Evolutionary conservation across 192 early-diverging fungal species (phyloP).

Genomic region (Linnemannia elongata): DNA sequence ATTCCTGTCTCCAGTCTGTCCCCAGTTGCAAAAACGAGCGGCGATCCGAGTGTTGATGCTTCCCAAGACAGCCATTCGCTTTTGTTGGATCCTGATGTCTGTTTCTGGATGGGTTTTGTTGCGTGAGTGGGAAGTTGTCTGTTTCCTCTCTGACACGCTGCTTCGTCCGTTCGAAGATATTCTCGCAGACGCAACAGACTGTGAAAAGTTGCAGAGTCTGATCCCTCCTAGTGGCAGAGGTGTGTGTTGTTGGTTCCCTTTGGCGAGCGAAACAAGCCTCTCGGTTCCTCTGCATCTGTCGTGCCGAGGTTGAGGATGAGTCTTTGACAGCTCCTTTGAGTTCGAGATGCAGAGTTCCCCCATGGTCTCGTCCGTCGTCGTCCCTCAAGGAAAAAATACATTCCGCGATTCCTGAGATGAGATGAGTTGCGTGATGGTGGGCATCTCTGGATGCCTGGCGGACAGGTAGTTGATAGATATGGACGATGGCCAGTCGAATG

Average conservation of each 20-base stretch:
- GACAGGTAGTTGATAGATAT: not conserved
- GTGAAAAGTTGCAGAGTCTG: not conserved
- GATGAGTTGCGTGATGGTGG: not conserved
- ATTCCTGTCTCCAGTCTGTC: not conserved
- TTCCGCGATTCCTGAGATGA: not conserved
- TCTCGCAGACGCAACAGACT: not conserved
- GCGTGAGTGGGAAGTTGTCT: not conserved
- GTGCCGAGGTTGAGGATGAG: not conserved
- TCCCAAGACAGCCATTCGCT: not conserved
- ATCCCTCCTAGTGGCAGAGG: not conserved
- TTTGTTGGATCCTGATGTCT: conserved; percentile 6
- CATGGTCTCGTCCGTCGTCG: conserved; percentile 1
- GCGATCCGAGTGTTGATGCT: not conserved
- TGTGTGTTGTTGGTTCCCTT: not conserved
- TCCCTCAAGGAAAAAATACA: not conserved
- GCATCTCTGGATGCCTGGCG: not conserved
- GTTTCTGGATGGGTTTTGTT: not conserved
- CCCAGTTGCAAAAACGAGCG: not conserved
- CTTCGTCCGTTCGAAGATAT: not conserved
- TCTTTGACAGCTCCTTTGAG: not conserved
- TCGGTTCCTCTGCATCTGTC: not conserved
- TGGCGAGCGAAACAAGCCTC: not conserved
- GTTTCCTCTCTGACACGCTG: not conserved
- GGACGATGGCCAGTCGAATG: not conserved
- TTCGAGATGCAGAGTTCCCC: conserved; percentile 13